Conservation (phyloP, 257 asterid species). For the Solanum arcanum region DNA sequence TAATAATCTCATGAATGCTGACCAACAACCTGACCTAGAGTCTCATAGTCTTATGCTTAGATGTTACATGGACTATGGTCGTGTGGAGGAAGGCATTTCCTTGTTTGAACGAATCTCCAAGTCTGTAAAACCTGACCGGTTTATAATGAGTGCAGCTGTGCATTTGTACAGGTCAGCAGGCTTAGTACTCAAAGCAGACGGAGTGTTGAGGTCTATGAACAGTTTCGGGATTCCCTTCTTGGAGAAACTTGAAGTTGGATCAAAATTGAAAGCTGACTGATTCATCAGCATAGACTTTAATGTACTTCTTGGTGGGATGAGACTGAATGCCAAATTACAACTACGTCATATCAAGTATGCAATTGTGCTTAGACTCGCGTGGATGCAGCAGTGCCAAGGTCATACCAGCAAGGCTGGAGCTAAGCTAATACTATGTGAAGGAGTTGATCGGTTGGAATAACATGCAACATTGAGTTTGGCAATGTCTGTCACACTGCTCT, state of each 20-base stretch:
- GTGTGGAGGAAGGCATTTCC: slow-evolving; percentile 47
- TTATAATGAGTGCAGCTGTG: slow-evolving; percentile 59
- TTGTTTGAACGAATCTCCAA: slow-evolving; percentile 52
- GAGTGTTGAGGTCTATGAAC: slow-evolving; percentile 31
- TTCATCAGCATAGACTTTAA: not conserved
- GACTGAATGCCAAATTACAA: not conserved
- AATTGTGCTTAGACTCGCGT: not conserved
- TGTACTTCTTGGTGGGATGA: not conserved
- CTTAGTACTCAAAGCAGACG: slow-evolving; percentile 30
- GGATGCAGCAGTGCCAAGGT: not conserved
- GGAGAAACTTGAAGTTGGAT: slow-evolving; percentile 50
- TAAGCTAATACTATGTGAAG: not conserved
- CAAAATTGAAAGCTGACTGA: slow-evolving; percentile 12
- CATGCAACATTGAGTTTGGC: not conserved
- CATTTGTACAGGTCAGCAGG: slow-evolving; percentile 51
- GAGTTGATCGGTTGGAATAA: not conserved
- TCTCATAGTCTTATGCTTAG: slow-evolving; percentile 52
- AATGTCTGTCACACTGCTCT: not conserved
- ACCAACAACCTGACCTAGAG: slow-evolving; percentile 39
- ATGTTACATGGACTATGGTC: slow-evolving; percentile 58
- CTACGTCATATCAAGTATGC: not conserved
- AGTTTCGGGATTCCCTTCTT: slow-evolving; percentile 32
- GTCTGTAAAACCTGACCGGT: slow-evolving; percentile 39
- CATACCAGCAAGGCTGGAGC: not conserved
- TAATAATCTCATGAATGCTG: slow-evolving; percentile 19